Evolutionary conservation across 345 rosid species (phyloP).

Genomic region (Eucalyptus lansdowneana): DNA sequence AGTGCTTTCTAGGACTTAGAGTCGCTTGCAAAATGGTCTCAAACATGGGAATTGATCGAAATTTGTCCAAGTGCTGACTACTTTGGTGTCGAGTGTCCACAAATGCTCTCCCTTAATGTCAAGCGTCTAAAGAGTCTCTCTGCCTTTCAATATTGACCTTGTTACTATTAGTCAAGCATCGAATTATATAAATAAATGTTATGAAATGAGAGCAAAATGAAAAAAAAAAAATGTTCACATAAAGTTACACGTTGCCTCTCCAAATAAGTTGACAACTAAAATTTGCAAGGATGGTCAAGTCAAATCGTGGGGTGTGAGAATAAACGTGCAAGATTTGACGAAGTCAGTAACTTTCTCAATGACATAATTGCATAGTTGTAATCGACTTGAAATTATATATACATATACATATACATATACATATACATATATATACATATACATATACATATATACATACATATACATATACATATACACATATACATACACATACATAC

Average conservation of each 20-base stretch:
- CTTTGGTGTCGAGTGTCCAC: background rate
- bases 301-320: background rate
- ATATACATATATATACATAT: too few species aligned
- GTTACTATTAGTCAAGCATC: background rate
- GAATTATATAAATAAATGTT: background rate
- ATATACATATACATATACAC: too few species aligned
- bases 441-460: too few species aligned
- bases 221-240: background rate
- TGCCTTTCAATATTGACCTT: background rate
- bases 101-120: background rate
- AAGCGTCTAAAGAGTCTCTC: background rate
- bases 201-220: background rate
- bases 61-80: background rate
- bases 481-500: rapidly evolving
- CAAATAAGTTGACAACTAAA: background rate
- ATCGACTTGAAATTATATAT: background rate
- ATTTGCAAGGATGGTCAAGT: background rate
- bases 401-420: too few species aligned
- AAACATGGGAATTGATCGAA: background rate
- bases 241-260: background rate
- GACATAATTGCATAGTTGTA: background rate
- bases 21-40: background rate
- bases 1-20: background rate
- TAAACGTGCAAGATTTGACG: background rate
- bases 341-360: background rate